A percentile compares a stretch with the other conserved stretches of the same genome.
Evolutionary conservation across 345 rosid genomes (phyloP).

Genomic region (Aurinia saxatilis): DNA sequence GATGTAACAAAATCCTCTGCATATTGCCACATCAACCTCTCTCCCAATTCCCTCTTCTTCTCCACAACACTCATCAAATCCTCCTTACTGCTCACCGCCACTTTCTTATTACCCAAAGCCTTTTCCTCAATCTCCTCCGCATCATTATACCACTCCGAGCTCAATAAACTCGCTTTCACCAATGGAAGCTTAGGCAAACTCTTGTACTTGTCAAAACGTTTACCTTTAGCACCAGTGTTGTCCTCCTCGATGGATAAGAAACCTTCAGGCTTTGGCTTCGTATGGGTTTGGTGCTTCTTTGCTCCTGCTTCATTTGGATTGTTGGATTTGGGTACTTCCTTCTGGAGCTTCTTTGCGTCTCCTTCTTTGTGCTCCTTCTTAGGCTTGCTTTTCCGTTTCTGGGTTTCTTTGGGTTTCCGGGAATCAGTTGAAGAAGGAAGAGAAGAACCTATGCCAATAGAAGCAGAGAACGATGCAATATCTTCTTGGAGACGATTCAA

Average conservation of each 20-base stretch:
- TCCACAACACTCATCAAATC: conserved; percentile 67
- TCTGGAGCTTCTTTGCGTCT: background rate
- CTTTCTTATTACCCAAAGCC: conserved; percentile 39
- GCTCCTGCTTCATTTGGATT: background rate
- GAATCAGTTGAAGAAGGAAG: conserved; percentile 46
- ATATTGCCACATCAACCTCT: conserved; percentile 78
- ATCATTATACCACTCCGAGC: conserved; percentile 68
- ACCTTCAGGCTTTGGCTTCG: conserved; percentile 42
- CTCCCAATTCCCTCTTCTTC: conserved; percentile 69
- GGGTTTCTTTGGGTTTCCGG: conserved; percentile 31
- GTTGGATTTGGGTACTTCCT: conserved; percentile 18
- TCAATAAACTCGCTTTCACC: conserved; percentile 59
- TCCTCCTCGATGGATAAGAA: conserved; percentile 51
- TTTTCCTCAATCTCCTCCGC: conserved; percentile 65
- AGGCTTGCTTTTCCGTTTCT: too few relatives aligned
- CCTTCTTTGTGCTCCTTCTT: too few relatives aligned
- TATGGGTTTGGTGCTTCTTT: background rate
- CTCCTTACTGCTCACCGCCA: conserved; percentile 36
- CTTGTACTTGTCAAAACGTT: conserved; percentile 41
- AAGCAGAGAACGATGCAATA: conserved; percentile 69
- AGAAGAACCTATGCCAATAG: too few relatives aligned
- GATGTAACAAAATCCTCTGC: conserved; percentile 52
- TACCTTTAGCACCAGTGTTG: conserved; percentile 18
- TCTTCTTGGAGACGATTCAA: conserved; percentile 49
- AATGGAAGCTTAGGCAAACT: conserved; percentile 59